Conservation (phyloP, 164 flowering plant species). For the Buxus sempervirens region DNA sequence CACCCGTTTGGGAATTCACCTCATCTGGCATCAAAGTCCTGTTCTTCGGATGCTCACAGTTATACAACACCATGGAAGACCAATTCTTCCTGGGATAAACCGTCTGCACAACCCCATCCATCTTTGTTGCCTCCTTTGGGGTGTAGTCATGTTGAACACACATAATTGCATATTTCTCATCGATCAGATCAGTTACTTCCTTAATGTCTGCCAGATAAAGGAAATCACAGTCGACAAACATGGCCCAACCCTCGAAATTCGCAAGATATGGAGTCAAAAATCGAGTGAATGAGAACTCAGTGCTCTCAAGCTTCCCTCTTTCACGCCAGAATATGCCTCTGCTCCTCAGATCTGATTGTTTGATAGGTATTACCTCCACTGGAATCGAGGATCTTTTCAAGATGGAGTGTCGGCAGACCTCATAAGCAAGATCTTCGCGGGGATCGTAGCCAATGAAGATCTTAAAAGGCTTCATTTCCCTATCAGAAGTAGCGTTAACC, state of each 20-base stretch:
- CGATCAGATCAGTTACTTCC: conserved; percentile 63
- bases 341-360: conserved; percentile 68
- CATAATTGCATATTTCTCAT: conserved; percentile 81
- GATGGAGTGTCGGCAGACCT: conserved; percentile 77
- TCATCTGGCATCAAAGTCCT: conserved; percentile 61
- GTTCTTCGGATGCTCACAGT: conserved; percentile 86
- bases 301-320: conserved; percentile 75
- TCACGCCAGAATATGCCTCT: conserved; percentile 76
- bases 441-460: conserved; percentile 91
- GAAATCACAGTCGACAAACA: conserved; percentile 97
- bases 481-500: conserved; percentile 21
- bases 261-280: conserved; percentile 84
- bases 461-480: conserved; percentile 48
- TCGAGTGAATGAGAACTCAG: conserved; percentile 83
- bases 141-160: conserved; percentile 96
- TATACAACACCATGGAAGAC: conserved; percentile 95
- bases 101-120: conserved; percentile 94
- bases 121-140: conserved; percentile 85
- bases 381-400: conserved; percentile 71
- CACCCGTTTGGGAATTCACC: conserved; percentile 75
- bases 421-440: conserved; percentile 74
- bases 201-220: conserved; percentile 79
- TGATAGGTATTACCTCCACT: conserved; percentile 66
- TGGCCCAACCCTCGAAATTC: conserved; percentile 75
- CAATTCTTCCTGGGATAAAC: conserved; percentile 90